Evolutionary conservation across 2,329 filamentous ascomycete species (phyloP).

Genomic region (Exophiala aquamarina): DNA sequence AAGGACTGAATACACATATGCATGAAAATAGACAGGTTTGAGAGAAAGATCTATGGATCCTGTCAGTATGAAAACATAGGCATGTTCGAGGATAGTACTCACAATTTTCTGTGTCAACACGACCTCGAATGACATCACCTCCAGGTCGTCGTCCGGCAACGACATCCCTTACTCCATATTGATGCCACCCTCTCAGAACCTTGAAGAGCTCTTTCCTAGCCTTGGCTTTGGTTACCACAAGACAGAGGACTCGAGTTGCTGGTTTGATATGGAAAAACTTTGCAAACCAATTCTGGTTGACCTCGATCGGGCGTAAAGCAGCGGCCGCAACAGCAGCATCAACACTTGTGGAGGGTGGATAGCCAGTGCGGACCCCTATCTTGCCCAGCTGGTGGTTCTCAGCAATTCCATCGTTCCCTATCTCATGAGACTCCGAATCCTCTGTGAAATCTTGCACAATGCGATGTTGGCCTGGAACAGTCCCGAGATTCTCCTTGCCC

Average conservation of each 20-base stretch:
- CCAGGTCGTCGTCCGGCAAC: slow-evolving; percentile 76
- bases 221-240: slow-evolving; percentile 69
- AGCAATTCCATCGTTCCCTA: not conserved
- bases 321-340: slow-evolving; percentile 21
- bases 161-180: slow-evolving; percentile 78
- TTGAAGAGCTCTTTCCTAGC: slow-evolving; percentile 75
- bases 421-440: slow-evolving; percentile 10
- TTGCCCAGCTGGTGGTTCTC: not conserved
- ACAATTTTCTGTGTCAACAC: slow-evolving; percentile 77
- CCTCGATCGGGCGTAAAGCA: slow-evolving; percentile 54
- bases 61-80: slow-evolving; percentile 24
- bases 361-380: slow-evolving; percentile 6
- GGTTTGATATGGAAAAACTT: slow-evolving; percentile 89
- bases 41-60: slow-evolving; percentile 65
- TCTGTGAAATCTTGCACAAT: slow-evolving; percentile 21
- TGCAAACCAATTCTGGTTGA: slow-evolving; percentile 82
- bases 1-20: slow-evolving; percentile 84
- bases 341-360: slow-evolving; percentile 23
- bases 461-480: slow-evolving; percentile 20
- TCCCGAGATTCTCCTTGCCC: slow-evolving; percentile 44
- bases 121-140: slow-evolving; percentile 66
- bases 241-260: slow-evolving; percentile 71
- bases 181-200: slow-evolving; percentile 75
- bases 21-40: slow-evolving; percentile 83
- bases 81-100: slow-evolving; percentile 40